A percentile compares a stretch with the other conserved stretches of the same genome.
phyloP scores from a whole-genome alignment of 352 stramenopile species.

The Phytophthora sp. region DNA sequence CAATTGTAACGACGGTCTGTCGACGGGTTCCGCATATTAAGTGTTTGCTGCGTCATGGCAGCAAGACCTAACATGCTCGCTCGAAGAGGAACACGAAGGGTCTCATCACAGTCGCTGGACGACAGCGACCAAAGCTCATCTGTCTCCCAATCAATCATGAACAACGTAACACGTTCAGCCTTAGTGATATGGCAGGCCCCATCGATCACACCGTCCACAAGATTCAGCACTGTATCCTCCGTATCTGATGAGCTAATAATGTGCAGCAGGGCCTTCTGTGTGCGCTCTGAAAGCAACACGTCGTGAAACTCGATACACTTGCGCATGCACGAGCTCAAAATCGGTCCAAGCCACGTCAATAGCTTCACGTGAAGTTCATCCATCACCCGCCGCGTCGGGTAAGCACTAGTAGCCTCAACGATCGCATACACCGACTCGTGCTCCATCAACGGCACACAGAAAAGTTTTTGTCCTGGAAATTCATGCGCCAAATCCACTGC shows the following conservation, averaged over 20 bases:
- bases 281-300: slow-evolving; percentile 80
- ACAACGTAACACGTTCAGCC: slow-evolving; percentile 75
- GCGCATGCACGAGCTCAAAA: slow-evolving; percentile 84
- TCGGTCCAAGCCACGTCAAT: slow-evolving; percentile 79
- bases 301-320: slow-evolving; percentile 90
- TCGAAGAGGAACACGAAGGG: slow-evolving; percentile 64
- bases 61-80: slow-evolving; percentile 68
- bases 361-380: slow-evolving; percentile 76
- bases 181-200: slow-evolving; percentile 85
- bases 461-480: slow-evolving; percentile 64
- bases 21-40: slow-evolving; percentile 78
- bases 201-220: slow-evolving; percentile 85
- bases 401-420: slow-evolving; percentile 66
- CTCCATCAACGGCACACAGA: slow-evolving; percentile 76
- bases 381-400: slow-evolving; percentile 44
- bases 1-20: slow-evolving; percentile 62
- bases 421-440: slow-evolving; percentile 82
- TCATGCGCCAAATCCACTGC: slow-evolving; percentile 72
- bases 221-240: slow-evolving; percentile 84
- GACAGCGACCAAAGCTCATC: slow-evolving; percentile 84
- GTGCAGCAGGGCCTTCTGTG: slow-evolving; percentile 83
- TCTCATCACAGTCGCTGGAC: slow-evolving; percentile 77
- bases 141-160: slow-evolving; percentile 87
- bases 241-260: slow-evolving; percentile 87
- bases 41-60: slow-evolving; percentile 59